These are phyloP conservation scores for Phytophthora agathidicida DNA, from an alignment of 352 stramenopile species.

Conservation along the genomic window DNA sequence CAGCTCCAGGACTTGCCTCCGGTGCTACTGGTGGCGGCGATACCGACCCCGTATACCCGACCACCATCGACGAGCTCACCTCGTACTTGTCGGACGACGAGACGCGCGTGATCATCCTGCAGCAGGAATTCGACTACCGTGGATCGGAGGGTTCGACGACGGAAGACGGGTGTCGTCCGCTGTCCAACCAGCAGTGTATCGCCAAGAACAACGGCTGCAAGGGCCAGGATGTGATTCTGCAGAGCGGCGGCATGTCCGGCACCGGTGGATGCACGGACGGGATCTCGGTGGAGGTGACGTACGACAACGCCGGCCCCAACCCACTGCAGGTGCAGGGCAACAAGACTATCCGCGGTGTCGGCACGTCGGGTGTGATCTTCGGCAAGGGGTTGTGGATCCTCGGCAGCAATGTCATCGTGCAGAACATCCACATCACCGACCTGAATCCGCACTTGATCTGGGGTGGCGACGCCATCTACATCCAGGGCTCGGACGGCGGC, in stretches of 20 bases:
- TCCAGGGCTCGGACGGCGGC: conserved; percentile 26
- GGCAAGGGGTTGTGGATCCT: conserved; percentile 22
- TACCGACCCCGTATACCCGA: conserved; percentile 27
- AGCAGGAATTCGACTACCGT: conserved; percentile 32
- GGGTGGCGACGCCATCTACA: no score
- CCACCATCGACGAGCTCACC: conserved; percentile 29
- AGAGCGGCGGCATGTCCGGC: no score
- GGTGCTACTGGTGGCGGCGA: conserved; percentile 20
- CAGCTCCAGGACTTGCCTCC: conserved; percentile 27
- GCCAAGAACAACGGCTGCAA: conserved; percentile 35
- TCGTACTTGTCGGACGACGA: conserved; percentile 29
- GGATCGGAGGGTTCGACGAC: conserved; percentile 25
- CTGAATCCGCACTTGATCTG: no score
- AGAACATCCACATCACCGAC: no score
- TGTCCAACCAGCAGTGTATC: conserved; percentile 28
- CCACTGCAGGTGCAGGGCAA: conserved; percentile 18
- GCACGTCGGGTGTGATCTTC: conserved; percentile 19
- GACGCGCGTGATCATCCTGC: conserved; percentile 33
- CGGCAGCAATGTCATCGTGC: conserved; percentile 38
- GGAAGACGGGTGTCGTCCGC: conserved; percentile 19
- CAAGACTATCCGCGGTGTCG: conserved; percentile 28
- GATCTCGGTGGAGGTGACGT: conserved; percentile 29
- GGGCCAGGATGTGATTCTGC: conserved; percentile 36
- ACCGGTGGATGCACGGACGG: conserved; percentile 28
- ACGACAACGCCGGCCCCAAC: conserved; percentile 29